Evolutionary conservation across 1,284 basidiomycete genomes (phyloP), one percentile per base, ranked within the genome.

Genomic region (Tilletia caries): DNA sequence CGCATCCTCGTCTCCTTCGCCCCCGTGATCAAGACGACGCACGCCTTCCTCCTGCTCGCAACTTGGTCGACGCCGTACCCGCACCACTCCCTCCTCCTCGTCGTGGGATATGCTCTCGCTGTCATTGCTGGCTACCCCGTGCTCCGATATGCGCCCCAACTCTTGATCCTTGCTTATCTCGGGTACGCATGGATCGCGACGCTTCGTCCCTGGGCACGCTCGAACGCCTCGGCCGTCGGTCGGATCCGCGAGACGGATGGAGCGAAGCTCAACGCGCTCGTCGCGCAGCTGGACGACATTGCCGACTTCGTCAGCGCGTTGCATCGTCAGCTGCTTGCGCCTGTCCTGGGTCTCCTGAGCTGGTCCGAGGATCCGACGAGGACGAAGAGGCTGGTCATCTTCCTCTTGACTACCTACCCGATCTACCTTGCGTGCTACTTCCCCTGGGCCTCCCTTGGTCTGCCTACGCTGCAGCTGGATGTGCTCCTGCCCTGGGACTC

Each of bases 121-220:
- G 79, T 80, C 69, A 72, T 81, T 43, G 80, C 76, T 67, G 80
- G 78, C 8, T 83, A 83, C 69, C 77, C 80, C 66, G 65, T 79
- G 2, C 33, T 83, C 15, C 73, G 81, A 1, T 83, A 81, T 67
- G 76, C 76, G 2, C 80, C 81, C 18, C 80, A 83, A 62, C 67
- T 71, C 3, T 20, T 81, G 23, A 20, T 77, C 3, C 73, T 83
- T 25, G 65, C 64, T 43, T 75, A 71, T 64, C 72, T 83, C 34
- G 71, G 54, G 1, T 80, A 75, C 37, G 69, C 74, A 1, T 77
- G 76, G 25, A 32, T 79, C 13, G 65, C 65, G 8, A 25, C 15
- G 27, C 46, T 52, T 13, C 46, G 29, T 23, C 29, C 44, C 2
- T 43, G 27, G 44, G 44, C 44, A 13, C 20, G 41, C 23, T 43